phyloP scores from a whole-genome alignment of 202 grass and related monocot genomes.

The Hordeum pubiflorum region DNA sequence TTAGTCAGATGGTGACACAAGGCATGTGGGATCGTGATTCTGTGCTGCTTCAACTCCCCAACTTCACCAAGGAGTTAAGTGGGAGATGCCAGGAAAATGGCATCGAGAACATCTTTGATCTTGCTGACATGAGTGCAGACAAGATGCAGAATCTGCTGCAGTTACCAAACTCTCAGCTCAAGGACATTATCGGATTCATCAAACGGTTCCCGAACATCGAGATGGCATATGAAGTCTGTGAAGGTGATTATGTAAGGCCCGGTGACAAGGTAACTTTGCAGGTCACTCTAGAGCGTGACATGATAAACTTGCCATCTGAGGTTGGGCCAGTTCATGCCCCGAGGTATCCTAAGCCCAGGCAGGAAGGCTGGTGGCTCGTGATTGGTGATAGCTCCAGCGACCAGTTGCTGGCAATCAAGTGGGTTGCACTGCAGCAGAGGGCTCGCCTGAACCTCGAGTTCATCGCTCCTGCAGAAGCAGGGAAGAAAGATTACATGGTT shows the following conservation, averaged over 20 bases:
- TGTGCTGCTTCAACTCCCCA: constrained; percentile 60
- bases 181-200: constrained; percentile 54
- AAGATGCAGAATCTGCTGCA: constrained; percentile 56
- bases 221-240: constrained; percentile 58
- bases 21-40: constrained; percentile 80
- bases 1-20: constrained; percentile 88
- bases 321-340: constrained; percentile 60
- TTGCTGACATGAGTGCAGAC: constrained; percentile 54
- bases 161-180: constrained; percentile 52
- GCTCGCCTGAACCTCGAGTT: constrained; percentile 58
- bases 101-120: constrained; percentile 65
- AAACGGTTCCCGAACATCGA: constrained; percentile 64
- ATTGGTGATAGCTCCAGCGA: constrained; percentile 54
- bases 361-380: constrained; percentile 84
- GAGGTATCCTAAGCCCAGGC: constrained; percentile 62
- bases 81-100: constrained; percentile 57
- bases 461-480: constrained; percentile 43
- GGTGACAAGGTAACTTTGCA: constrained; percentile 50
- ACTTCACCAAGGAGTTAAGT: constrained; percentile 63
- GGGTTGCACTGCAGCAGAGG: constrained; percentile 56
- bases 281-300: constrained; percentile 71
- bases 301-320: constrained; percentile 27
- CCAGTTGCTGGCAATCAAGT: constrained; percentile 66
- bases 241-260: constrained; percentile 44
- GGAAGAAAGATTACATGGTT: constrained; percentile 55